Conservation (phyloP, 1,284 basidiomycete genomes). For the Ustilago tritici region DNA sequence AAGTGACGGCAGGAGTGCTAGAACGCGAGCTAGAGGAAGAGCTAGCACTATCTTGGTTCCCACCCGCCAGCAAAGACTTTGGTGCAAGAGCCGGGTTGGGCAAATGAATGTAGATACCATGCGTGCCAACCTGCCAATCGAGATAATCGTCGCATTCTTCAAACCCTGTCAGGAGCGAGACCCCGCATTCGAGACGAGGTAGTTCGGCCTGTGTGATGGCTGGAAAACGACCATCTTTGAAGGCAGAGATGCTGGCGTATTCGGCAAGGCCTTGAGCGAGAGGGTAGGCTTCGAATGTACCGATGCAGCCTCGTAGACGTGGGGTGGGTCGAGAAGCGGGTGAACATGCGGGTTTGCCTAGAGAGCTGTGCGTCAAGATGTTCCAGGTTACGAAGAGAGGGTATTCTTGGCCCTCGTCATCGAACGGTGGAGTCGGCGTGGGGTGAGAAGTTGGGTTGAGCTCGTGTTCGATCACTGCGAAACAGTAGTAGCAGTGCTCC, state of each 20-base stretch:
- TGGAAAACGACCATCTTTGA: slow-evolving; percentile 73
- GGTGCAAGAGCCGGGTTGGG: slow-evolving; percentile 77
- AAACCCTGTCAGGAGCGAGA: slow-evolving; percentile 93
- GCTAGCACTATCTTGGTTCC: slow-evolving; percentile 73
- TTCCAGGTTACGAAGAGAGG: slow-evolving; percentile 99
- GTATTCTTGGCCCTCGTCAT: slow-evolving; percentile 68
- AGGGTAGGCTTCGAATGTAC: slow-evolving; percentile 85
- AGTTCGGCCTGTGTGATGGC: slow-evolving; percentile 83
- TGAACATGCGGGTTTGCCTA: slow-evolving; percentile 19
- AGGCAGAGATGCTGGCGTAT: slow-evolving; percentile 80
- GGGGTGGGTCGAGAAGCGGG: slow-evolving; percentile 74
- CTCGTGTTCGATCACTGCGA: slow-evolving; percentile 71
- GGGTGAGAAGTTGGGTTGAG: slow-evolving; percentile 50
- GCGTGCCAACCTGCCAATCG: slow-evolving; percentile 90
- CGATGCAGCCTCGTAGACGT: slow-evolving; percentile 90
- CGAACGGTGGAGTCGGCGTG: slow-evolving; percentile 22
- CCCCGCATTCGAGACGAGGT: slow-evolving; percentile 83
- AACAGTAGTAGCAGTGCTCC: slow-evolving; percentile 73
- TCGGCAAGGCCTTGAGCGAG: slow-evolving; percentile 83
- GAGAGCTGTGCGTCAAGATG: slow-evolving; percentile 71
- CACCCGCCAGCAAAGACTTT: slow-evolving; percentile 71
- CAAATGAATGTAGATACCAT: slow-evolving; percentile 92
- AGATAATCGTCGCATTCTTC: slow-evolving; percentile 86
- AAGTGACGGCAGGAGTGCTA: slow-evolving; percentile 25
- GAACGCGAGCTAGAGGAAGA: slow-evolving; percentile 73